phyloP scores from a whole-genome alignment of 768 basidiomycete genomes.

The Auricularia auricula-judae region DNA sequence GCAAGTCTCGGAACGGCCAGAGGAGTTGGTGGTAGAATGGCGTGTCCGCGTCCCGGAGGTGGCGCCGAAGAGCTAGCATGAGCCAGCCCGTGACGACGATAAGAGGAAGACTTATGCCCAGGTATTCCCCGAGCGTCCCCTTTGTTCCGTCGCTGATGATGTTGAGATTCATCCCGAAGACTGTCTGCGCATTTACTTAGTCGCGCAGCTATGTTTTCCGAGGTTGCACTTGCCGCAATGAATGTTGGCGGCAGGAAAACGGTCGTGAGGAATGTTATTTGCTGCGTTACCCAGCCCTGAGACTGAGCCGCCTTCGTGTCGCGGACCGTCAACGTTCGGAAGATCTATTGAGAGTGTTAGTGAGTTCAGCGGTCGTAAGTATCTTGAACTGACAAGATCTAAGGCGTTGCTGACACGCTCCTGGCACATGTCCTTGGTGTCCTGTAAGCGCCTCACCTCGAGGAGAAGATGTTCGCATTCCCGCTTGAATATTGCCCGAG shows the following conservation, averaged over 20 bases:
- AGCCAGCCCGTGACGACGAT: neutral
- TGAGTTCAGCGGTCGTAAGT: neutral
- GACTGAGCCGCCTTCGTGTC: neutral
- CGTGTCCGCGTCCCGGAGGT: neutral
- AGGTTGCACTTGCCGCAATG: neutral
- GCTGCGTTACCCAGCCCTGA: neutral
- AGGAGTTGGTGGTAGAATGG: neutral
- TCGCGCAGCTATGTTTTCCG: neutral
- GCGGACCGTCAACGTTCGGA: neutral
- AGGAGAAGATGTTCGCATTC: conserved; percentile 5
- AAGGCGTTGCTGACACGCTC: conserved; percentile 6
- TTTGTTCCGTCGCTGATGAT: neutral
- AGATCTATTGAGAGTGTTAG: neutral
- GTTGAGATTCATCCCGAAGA: neutral
- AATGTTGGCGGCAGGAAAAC: neutral
- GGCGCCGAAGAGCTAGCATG: neutral
- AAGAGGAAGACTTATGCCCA: neutral
- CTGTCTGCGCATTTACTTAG: neutral
- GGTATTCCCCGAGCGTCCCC: neutral
- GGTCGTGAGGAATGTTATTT: neutral
- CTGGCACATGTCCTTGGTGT: conserved; percentile 5
- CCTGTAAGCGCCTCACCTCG: conserved; percentile 1
- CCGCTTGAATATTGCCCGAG: neutral
- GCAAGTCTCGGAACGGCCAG: neutral
- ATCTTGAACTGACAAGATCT: conserved; percentile 1